These are phyloP conservation scores for Neoscytalidium dimidiatum DNA, from an alignment of 2,329 filamentous ascomycete genomes.

Conservation along the genomic window DNA sequence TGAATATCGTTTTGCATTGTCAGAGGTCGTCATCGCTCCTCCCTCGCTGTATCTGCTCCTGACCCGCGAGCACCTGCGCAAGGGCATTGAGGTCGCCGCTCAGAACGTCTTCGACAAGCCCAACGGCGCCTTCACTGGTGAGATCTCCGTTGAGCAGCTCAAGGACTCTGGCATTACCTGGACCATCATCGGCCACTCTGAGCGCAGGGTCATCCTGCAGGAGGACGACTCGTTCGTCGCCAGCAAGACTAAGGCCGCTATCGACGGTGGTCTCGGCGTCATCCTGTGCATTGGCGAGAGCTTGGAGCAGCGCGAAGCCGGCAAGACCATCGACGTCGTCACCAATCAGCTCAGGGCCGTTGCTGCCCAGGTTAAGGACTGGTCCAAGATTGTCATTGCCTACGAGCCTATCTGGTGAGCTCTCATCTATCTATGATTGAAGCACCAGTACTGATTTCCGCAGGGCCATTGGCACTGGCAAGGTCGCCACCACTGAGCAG, in stretches of 20 bases:
- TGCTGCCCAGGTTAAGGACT: conserved; percentile 76
- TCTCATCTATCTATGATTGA: background rate
- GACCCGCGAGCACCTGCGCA: conserved; percentile 74
- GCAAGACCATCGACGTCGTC: conserved; percentile 83
- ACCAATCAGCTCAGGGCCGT: conserved; percentile 84
- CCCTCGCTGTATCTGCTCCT: conserved; percentile 88
- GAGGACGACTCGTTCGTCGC: conserved; percentile 86
- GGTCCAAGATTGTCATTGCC: conserved; percentile 92
- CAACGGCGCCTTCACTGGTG: conserved; percentile 94
- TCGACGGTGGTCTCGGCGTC: conserved; percentile 83
- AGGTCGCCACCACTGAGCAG: conserved; percentile 46
- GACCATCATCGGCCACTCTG: conserved; percentile 91
- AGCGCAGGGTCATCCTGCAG: conserved; percentile 85
- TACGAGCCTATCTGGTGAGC: conserved; percentile 99
- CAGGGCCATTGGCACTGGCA: conserved; percentile 78
- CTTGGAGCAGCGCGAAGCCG: conserved; percentile 84
- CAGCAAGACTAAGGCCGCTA: conserved; percentile 89
- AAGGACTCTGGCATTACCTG: conserved; percentile 86
- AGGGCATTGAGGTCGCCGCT: conserved; percentile 80
- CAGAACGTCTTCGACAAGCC: conserved; percentile 99
- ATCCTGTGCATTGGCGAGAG: conserved; percentile 98
- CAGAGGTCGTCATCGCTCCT: conserved; percentile 94
- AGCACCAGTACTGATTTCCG: background rate
- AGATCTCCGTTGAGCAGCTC: conserved; percentile 90
- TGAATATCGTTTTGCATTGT: background rate